Conservation (phyloP, 768 basidiomycete genomes). For the Strobilomyces confusus region DNA sequence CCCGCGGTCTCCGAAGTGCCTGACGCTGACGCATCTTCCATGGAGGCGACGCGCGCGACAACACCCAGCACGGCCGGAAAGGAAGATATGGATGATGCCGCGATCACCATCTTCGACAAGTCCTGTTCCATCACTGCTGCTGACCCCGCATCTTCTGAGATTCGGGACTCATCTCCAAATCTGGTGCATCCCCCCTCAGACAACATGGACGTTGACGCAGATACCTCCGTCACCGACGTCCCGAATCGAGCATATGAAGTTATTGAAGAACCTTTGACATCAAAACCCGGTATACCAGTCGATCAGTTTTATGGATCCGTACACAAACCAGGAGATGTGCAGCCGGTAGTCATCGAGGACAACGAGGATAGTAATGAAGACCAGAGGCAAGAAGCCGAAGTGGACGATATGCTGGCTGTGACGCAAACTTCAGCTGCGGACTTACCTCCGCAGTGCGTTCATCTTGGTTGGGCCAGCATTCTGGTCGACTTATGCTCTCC, state of each 20-base stretch:
- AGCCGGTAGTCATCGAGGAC: conserved; percentile 11
- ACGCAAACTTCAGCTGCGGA: conserved; percentile 13
- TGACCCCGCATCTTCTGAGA: conserved; percentile 6
- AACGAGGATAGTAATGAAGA: conserved; percentile 28
- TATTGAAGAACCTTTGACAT: neutral
- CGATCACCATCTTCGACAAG: conserved; percentile 8
- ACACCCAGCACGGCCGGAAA: conserved; percentile 19
- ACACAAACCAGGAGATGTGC: neutral
- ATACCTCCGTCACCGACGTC: neutral
- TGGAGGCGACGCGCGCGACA: conserved; percentile 15
- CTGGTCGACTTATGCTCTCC: neutral
- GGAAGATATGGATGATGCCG: conserved; percentile 12
- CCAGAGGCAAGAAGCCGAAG: conserved; percentile 30
- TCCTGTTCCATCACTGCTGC: conserved; percentile 16
- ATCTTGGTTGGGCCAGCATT: neutral
- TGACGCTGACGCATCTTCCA: conserved; percentile 16
- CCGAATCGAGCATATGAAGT: neutral
- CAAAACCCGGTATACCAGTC: conserved; percentile 14
- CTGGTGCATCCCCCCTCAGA: conserved; percentile 21
- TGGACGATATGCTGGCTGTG: conserved; percentile 29
- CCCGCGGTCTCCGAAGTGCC: neutral
- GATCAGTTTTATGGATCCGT: conserved; percentile 21
- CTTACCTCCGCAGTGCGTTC: conserved; percentile 21
- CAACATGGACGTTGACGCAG: conserved; percentile 26
- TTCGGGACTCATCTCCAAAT: conserved; percentile 13